Base-by-base conservation (phyloP, 2,329 filamentous ascomycete genomes). In the Colletotrichum godetiae region DNA sequence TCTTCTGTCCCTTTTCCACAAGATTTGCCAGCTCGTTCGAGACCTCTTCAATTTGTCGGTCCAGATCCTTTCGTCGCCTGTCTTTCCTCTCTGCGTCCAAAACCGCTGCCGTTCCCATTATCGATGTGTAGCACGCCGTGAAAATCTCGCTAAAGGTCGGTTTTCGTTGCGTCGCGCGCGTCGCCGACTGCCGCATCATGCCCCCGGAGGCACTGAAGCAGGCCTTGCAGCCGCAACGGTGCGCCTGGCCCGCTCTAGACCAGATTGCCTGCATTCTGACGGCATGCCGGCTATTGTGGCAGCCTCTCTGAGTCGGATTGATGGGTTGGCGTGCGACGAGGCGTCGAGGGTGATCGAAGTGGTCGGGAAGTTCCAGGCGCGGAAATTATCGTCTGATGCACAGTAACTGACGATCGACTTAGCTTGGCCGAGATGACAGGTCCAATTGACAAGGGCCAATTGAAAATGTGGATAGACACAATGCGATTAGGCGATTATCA, bases 41-140 rank as follows among this genome's bases (percentile, higher is more conserved):
- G 7, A 88, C 87, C 66, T 89, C 85, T 33, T 88, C 87, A 76
- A 94, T 88, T 70, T 89, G 88, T 24, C 82, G 79, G 67, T 94
- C 91, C 84, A 93, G 89, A 75, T 92, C 87, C 74, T 85, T 85
- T 59, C 88, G 86, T 74, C 90, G 86, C 53, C 85, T 84, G 67
- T 89, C 86, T 79, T 94, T 94, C 35, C 83, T 80, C 33, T 86
- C 84, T 6, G 89, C 88, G 79, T 95, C 93, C 35, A 89, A 83
- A 3, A 92, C 84, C 12, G 91, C 88, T 2, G 91, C 92, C 2
- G 90, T 89, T 5, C 90, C 92, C 77, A 93, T 89, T 67, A 92
- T 88, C 42, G 91, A 89, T 31, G 92, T 92, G 78, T 94, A 94
- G 79, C 88, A 89, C 52, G 92, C 89, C 29, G 92, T 93, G 78